Evolutionary conservation across 768 basidiomycete genomes (phyloP).

Genomic region (Amanita rubescens): DNA sequence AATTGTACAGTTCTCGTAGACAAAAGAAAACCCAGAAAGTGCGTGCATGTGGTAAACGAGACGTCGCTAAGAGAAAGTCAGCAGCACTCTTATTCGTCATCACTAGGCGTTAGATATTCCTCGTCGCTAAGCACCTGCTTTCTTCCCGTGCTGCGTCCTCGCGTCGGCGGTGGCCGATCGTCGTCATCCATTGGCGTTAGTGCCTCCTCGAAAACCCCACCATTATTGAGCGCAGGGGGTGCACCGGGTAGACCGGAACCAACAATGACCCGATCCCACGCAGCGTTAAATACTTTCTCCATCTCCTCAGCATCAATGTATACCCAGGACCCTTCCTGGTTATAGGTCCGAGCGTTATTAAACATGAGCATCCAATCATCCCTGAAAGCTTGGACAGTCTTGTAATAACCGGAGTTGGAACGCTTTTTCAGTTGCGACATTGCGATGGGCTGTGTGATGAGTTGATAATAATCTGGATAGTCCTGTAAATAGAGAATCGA

Average conservation of each 20-base stretch:
- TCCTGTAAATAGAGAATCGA: slow-evolving; percentile 38
- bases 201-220: slow-evolving; percentile 35
- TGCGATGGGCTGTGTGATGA: slow-evolving; percentile 84
- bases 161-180: slow-evolving; percentile 47
- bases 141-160: slow-evolving; percentile 53
- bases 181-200: slow-evolving; percentile 81
- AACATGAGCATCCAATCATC: slow-evolving; percentile 91
- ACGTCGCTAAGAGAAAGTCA: background rate
- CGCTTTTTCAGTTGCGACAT: slow-evolving; percentile 83
- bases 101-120: slow-evolving; percentile 67
- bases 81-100: slow-evolving; percentile 45
- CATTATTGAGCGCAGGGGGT: slow-evolving; percentile 27
- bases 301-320: slow-evolving; percentile 92
- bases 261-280: slow-evolving; percentile 55
- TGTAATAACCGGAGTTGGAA: slow-evolving; percentile 57
- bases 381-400: slow-evolving; percentile 61
- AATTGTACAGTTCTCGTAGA: slow-evolving; percentile 1
- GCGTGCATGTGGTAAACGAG: background rate
- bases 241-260: slow-evolving; percentile 76
- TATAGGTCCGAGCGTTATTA: slow-evolving; percentile 88
- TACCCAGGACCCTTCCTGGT: slow-evolving; percentile 92
- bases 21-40: background rate
- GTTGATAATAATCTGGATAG: slow-evolving; percentile 88
- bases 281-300: slow-evolving; percentile 78
- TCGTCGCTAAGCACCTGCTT: slow-evolving; percentile 73